A percentile compares a stretch with the other conserved stretches of the same genome.
These are phyloP conservation scores for Termitomyces sp. DNA, from an alignment of 768 basidiomycete species.

Conservation along the genomic window DNA sequence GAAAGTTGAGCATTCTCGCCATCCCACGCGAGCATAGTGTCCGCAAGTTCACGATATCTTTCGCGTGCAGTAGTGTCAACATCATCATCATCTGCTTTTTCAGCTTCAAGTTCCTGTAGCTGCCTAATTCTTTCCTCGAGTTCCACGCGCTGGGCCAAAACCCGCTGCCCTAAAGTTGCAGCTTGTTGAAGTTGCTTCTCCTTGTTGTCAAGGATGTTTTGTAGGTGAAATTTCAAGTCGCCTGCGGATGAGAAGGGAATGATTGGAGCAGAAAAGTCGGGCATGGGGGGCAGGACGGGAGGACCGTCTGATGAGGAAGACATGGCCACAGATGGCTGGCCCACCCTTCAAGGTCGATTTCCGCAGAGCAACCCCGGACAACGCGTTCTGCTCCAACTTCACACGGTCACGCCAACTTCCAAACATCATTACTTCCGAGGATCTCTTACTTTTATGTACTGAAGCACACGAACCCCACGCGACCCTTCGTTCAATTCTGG, in stretches of 20 bases:
- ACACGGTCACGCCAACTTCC: constrained; percentile 18
- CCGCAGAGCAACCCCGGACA: constrained; percentile 12
- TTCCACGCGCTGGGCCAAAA: constrained; percentile 90
- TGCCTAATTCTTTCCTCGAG: constrained; percentile 84
- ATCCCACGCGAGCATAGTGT: constrained; percentile 75
- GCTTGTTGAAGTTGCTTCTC: constrained; percentile 90
- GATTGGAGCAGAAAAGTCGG: constrained; percentile 34
- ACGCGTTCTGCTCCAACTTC: constrained; percentile 20
- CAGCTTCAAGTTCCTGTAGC: constrained; percentile 66
- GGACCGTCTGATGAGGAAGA: constrained; percentile 34
- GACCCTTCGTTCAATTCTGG: background rate
- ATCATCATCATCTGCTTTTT: constrained; percentile 58
- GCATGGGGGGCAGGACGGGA: constrained; percentile 25
- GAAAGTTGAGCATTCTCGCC: constrained; percentile 73
- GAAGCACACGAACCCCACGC: background rate
- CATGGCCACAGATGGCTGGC: constrained; percentile 26
- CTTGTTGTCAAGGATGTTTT: constrained; percentile 79
- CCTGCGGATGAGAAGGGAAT: constrained; percentile 44
- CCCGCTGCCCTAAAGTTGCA: constrained; percentile 88
- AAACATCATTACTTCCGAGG: background rate
- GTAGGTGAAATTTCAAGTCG: constrained; percentile 58
- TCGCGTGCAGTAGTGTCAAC: constrained; percentile 65
- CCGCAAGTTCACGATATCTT: constrained; percentile 71
- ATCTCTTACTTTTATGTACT: too few species aligned
- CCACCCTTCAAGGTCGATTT: constrained; percentile 7